These are phyloP conservation scores for Fusarium sp. DNA, from an alignment of 2,329 filamentous ascomycete genomes.

Conservation along the genomic window DNA sequence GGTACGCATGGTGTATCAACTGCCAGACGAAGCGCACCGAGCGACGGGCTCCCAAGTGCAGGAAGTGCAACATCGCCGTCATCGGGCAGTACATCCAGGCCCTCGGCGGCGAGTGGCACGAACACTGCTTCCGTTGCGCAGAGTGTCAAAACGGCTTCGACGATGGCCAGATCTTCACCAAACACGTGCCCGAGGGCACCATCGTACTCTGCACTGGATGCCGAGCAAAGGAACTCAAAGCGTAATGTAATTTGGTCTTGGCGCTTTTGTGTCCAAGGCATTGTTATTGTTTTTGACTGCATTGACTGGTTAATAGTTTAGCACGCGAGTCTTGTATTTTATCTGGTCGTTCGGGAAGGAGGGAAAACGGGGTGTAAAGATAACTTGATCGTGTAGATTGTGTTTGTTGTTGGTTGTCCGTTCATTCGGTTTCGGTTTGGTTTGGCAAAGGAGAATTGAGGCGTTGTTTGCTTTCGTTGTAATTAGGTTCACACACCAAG, in stretches of 20 bases:
- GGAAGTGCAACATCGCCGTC: conserved; percentile 82
- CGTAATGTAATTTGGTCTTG: conserved; percentile 41
- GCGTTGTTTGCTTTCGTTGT: conserved; percentile 14
- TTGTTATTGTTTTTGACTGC: not conserved
- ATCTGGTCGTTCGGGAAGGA: conserved; percentile 20
- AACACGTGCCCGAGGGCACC: conserved; percentile 57
- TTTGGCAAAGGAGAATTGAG: not conserved
- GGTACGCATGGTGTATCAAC: conserved; percentile 93
- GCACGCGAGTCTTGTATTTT: conserved; percentile 14
- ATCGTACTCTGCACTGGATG: conserved; percentile 68
- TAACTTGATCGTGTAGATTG: conserved; percentile 23
- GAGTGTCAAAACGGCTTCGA: conserved; percentile 67
- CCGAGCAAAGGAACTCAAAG: conserved; percentile 67
- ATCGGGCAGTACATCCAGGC: conserved; percentile 90
- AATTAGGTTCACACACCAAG: conserved; percentile 8
- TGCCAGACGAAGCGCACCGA: conserved; percentile 94
- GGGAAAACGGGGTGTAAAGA: conserved; percentile 8
- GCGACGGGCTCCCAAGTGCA: conserved; percentile 85
- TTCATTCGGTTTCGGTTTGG: not conserved
- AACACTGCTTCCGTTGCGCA: conserved; percentile 85
- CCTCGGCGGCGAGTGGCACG: conserved; percentile 91
- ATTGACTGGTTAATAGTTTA: conserved; percentile 11
- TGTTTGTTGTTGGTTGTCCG: conserved; percentile 6
- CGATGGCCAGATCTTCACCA: conserved; percentile 71
- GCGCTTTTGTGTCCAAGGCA: conserved; percentile 6